phyloP scores from a whole-genome alignment of 352 stramenopile species.

The Phytophthora quininea region DNA sequence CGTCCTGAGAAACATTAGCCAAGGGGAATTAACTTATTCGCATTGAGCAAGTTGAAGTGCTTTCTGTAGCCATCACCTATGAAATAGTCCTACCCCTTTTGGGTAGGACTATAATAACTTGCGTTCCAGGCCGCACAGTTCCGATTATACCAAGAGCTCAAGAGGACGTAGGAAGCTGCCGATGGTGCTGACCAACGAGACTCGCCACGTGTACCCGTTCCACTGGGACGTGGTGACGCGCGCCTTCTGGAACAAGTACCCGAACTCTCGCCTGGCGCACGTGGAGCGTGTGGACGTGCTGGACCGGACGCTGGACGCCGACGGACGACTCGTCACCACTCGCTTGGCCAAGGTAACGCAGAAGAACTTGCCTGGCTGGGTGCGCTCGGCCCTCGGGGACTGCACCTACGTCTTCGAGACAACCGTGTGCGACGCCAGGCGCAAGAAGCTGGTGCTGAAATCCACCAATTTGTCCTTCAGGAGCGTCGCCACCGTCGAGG shows the following conservation, averaged over 20 bases:
- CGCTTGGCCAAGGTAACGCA: conserved; percentile 81
- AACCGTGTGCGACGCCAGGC: conserved; percentile 71
- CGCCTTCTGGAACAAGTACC: conserved; percentile 92
- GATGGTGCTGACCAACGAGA: conserved; percentile 85
- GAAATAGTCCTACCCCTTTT: too few species aligned
- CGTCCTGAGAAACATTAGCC: not conserved
- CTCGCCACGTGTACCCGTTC: conserved; percentile 80
- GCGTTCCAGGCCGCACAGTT: not conserved
- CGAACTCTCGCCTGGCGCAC: conserved; percentile 76
- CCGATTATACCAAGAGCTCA: not conserved
- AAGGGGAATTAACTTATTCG: not conserved
- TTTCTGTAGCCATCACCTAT: too few species aligned
- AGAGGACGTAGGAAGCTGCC: not conserved
- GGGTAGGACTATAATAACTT: not conserved
- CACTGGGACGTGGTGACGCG: conserved; percentile 85
- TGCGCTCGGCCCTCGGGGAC: conserved; percentile 63
- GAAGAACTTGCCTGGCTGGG: conserved; percentile 77
- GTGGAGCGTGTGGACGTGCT: conserved; percentile 87
- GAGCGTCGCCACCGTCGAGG: conserved; percentile 78
- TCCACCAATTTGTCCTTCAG: conserved; percentile 85
- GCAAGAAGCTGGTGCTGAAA: conserved; percentile 74
- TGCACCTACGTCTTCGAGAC: conserved; percentile 86
- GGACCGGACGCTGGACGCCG: conserved; percentile 67
- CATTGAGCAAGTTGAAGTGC: not conserved
- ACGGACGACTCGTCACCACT: conserved; percentile 69